Percentiles rank a stretch among this genome's conserved stretches.
These are phyloP conservation scores for Sporopachydermia lactativora DNA, from an alignment of 805 yeast genomes.

Conservation along the genomic window DNA sequence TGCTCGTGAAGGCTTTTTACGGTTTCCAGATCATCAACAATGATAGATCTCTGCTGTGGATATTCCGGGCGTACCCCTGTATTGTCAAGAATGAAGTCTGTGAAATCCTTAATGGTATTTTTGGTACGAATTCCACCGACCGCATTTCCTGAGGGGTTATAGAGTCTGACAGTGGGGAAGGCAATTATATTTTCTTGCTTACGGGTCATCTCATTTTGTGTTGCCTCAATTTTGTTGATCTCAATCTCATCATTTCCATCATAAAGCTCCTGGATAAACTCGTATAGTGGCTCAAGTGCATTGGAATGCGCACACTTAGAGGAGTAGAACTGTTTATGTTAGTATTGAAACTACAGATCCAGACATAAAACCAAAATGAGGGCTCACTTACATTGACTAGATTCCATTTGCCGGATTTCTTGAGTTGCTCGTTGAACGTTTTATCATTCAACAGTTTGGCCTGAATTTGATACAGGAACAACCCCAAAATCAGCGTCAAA, in stretches of 20 bases:
- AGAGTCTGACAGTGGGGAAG: neutral
- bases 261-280: neutral
- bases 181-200: neutral
- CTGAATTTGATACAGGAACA: neutral
- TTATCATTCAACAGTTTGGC: neutral
- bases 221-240: neutral
- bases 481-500: no score
- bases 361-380: no score
- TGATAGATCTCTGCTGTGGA: neutral
- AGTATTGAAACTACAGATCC: no score
- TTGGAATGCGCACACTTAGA: neutral
- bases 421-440: neutral
- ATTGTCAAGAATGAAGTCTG: neutral
- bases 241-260: neutral
- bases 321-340: neutral
- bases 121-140: neutral
- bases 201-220: neutral
- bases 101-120: neutral
- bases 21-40: neutral
- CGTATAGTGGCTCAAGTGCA: neutral
- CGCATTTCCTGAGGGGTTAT: neutral
- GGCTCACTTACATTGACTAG: conserved; percentile 2
- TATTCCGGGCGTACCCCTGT: neutral
- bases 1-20: neutral
- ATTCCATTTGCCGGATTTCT: neutral